Percentiles rank a stretch among this genome's conserved stretches.
These are phyloP conservation scores for Acacia concinna DNA, from an alignment of 331 rosid species.

Conservation along the genomic window DNA sequence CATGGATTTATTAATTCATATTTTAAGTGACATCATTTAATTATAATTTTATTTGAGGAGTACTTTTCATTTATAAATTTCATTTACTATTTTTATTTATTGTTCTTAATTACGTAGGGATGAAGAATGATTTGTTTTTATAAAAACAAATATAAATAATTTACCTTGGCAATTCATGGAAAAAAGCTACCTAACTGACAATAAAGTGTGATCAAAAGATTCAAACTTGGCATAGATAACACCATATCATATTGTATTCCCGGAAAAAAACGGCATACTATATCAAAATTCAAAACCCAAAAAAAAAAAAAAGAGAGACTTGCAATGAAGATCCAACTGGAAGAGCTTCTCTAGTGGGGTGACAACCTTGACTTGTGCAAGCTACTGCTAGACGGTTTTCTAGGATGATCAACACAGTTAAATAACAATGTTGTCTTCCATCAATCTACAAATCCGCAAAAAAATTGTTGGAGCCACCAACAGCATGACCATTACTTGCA, in stretches of 20 bases:
- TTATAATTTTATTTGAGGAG: background rate
- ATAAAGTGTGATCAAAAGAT: background rate
- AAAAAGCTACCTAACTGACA: background rate
- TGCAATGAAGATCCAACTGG: no score
- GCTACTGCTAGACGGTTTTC: background rate
- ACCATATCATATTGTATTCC: background rate
- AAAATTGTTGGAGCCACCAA: constrained; percentile 38
- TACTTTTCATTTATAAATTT: background rate
- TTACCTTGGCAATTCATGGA: background rate
- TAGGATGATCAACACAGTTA: background rate
- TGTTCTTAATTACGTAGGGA: background rate
- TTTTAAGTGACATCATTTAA: background rate
- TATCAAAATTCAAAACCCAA: no score
- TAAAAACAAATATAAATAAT: no score
- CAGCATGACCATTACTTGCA: constrained; percentile 40
- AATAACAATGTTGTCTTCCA: constrained; percentile 1
- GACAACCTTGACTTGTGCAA: constrained; percentile 15
- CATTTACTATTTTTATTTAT: background rate
- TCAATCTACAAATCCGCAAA: constrained; percentile 54
- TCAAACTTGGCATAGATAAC: background rate
- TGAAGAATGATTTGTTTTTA: background rate
- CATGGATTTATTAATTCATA: background rate
- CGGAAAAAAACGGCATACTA: no score
- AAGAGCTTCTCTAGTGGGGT: no score
- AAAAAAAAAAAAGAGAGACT: no score